A percentile compares a stretch with the other conserved stretches of the same genome.
These are phyloP conservation scores for Bathelium albidoporum DNA, from an alignment of 495 filamentous ascomycete genomes.

Conservation along the genomic window DNA sequence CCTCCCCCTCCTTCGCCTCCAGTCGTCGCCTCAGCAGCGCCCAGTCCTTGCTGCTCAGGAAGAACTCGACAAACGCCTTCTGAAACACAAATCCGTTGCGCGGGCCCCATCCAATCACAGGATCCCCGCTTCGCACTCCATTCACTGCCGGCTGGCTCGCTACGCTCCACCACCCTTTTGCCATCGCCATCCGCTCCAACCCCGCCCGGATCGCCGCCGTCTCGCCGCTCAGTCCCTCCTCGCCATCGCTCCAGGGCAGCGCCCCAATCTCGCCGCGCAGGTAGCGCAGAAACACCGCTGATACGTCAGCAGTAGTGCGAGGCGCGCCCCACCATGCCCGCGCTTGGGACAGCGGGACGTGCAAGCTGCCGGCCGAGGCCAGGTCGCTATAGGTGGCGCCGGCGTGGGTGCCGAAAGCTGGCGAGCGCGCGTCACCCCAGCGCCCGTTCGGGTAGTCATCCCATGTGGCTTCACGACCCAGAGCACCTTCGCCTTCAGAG, in stretches of 20 bases:
- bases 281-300: conserved; percentile 77
- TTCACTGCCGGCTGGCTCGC: conserved; percentile 96
- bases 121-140: conserved; percentile 61
- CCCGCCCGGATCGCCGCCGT: conserved; percentile 65
- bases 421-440: conserved; percentile 71
- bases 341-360: conserved; percentile 64
- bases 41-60: conserved; percentile 66
- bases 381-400: conserved; percentile 47
- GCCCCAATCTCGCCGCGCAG: conserved; percentile 62
- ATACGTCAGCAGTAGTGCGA: no score
- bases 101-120: conserved; percentile 91
- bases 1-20: conserved; percentile 40
- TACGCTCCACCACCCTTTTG: conserved; percentile 88
- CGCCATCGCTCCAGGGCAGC: conserved; percentile 71
- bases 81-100: conserved; percentile 92
- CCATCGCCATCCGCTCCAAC: conserved; percentile 69
- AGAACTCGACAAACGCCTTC: conserved; percentile 96
- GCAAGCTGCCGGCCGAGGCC: conserved; percentile 83
- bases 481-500: conserved; percentile 79
- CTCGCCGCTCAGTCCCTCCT: conserved; percentile 78
- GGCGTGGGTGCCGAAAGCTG: conserved; percentile 88
- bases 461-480: conserved; percentile 95
- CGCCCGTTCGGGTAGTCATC: conserved; percentile 97
- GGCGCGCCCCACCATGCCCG: conserved; percentile 57
- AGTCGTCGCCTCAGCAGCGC: conserved; percentile 51